A percentile compares a stretch with the other conserved stretches of the same genome.
Conservation (phyloP, 345 rosid genomes). For the Eucalyptus erythrocorys region DNA sequence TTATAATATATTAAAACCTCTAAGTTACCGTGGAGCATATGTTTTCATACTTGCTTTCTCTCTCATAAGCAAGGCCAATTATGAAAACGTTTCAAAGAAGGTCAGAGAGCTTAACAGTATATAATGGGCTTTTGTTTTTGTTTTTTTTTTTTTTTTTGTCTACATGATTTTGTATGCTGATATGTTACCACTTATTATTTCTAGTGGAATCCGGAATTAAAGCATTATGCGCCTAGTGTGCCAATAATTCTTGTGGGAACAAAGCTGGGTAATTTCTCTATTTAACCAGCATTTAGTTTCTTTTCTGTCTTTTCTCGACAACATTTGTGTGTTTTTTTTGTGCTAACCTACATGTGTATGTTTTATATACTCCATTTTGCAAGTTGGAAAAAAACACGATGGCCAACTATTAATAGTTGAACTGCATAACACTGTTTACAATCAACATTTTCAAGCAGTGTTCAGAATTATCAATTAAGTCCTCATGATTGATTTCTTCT, state of each 20-base stretch:
- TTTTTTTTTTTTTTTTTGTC: no score
- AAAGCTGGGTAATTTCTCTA: conserved; percentile 49
- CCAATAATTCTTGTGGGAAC: conserved; percentile 85
- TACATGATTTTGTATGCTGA: not conserved
- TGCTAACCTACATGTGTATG: not conserved
- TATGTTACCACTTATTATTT: not conserved
- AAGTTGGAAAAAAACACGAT: not conserved
- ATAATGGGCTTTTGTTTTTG: not conserved
- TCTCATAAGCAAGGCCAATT: conserved; percentile 98
- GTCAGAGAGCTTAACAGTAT: conserved; percentile 6
- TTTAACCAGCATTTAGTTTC: not conserved
- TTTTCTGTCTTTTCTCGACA: not conserved
- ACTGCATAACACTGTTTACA: not conserved
- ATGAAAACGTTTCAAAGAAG: conserved; percentile 93
- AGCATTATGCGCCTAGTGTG: conserved; percentile 88
- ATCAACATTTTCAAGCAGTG: not conserved
- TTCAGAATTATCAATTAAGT: not conserved
- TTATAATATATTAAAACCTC: conserved; percentile 73
- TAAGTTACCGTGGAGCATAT: conserved; percentile 89
- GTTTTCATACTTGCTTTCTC: conserved; percentile 95
- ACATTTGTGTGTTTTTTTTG: not conserved
- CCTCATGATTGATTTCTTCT: not conserved
- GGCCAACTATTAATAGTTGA: not conserved
- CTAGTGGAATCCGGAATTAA: conserved; percentile 95
- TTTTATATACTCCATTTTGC: not conserved